phyloP scores from a whole-genome alignment of 139 green algal genomes.

The Dunaliella sp. region DNA sequence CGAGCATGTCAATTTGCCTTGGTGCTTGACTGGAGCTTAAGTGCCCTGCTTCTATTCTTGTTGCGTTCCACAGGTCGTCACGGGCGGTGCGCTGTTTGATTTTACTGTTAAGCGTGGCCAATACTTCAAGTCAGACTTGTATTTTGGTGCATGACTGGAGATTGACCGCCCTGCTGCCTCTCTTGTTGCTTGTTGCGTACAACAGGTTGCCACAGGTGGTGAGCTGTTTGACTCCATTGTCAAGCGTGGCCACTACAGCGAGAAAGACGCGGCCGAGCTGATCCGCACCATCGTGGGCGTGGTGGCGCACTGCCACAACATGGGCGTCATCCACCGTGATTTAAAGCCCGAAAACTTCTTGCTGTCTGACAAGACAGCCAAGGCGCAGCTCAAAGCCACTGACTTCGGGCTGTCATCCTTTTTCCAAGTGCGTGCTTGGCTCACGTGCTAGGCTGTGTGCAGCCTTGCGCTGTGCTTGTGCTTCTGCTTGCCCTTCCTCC shows the following conservation, averaged over 20 bases:
- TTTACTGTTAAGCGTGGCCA: slow-evolving; percentile 82
- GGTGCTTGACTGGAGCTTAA: no score
- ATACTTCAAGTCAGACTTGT: slow-evolving; percentile 43
- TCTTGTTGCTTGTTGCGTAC: no score
- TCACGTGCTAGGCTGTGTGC: background rate
- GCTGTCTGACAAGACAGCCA: slow-evolving; percentile 52
- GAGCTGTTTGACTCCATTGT: slow-evolving; percentile 98
- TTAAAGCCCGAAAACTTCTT: slow-evolving; percentile 95
- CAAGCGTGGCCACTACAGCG: slow-evolving; percentile 77
- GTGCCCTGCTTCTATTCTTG: no score
- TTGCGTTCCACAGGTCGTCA: no score
- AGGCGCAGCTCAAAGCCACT: slow-evolving; percentile 60
- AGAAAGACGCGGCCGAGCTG: slow-evolving; percentile 72
- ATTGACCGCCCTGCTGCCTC: no score
- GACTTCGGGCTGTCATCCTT: slow-evolving; percentile 83
- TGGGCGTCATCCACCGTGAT: slow-evolving; percentile 87
- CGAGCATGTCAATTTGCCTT: no score
- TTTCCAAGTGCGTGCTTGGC: slow-evolving; percentile 44
- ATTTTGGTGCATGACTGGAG: background rate
- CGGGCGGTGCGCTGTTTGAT: slow-evolving; percentile 96
- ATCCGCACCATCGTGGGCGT: slow-evolving; percentile 79
- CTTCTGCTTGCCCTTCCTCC: background rate
- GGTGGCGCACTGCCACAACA: slow-evolving; percentile 87
- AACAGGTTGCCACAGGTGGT: slow-evolving; percentile 85
- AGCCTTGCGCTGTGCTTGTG: background rate